Percentiles rank a stretch among this genome's conserved stretches.
These are phyloP conservation scores for Yarrowia porcina DNA, from an alignment of 805 yeast species.

Conservation along the genomic window DNA sequence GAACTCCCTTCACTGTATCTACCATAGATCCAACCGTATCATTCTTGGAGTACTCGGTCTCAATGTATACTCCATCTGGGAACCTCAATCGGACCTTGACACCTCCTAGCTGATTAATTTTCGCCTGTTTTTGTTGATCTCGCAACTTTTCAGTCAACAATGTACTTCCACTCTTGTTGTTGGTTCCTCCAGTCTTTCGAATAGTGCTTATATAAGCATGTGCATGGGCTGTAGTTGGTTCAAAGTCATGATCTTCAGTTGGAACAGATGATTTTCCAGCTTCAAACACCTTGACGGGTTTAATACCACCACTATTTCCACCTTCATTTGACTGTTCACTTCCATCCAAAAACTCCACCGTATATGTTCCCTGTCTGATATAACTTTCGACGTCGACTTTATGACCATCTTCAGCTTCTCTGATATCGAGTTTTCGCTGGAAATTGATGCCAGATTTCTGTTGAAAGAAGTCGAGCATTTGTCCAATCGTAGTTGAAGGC, in stretches of 20 bases:
- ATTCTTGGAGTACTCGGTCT: background rate
- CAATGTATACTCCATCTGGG: slow-evolving; percentile 14
- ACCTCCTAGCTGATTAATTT: slow-evolving; percentile 8
- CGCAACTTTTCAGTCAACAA: slow-evolving; percentile 6
- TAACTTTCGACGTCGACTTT: background rate
- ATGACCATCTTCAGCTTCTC: background rate
- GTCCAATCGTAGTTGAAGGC: slow-evolving; percentile 29
- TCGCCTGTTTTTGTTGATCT: background rate
- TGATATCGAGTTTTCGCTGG: slow-evolving; percentile 1
- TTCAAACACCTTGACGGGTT: background rate
- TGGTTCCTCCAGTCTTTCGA: background rate
- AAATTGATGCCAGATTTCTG: slow-evolving; percentile 31
- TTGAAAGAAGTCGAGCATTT: slow-evolving; percentile 32
- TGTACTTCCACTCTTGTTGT: background rate
- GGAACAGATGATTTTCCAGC: background rate
- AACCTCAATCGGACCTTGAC: slow-evolving; percentile 12
- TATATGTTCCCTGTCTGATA: slow-evolving; percentile 14
- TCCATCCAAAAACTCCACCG: slow-evolving; percentile 1
- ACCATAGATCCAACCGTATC: background rate
- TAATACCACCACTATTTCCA: background rate
- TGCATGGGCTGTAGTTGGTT: slow-evolving; percentile 16
- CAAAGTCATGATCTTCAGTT: background rate
- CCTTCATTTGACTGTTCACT: background rate
- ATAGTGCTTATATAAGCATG: slow-evolving; percentile 6
- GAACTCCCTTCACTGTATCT: background rate